Conservation (phyloP, 1,139 yeast genomes). For the Lipomyces yarrowii region DNA sequence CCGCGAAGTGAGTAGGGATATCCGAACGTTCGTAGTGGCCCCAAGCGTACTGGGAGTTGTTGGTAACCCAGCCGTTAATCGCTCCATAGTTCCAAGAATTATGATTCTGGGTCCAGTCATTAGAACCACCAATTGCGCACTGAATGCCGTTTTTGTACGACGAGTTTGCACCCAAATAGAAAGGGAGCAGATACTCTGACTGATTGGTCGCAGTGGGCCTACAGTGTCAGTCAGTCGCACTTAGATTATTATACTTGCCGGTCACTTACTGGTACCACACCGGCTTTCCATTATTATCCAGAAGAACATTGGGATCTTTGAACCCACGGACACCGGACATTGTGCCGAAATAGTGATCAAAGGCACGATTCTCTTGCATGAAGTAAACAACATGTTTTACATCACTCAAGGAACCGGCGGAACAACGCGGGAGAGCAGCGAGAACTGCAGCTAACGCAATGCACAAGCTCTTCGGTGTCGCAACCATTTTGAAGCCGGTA, state of each 20-base stretch:
- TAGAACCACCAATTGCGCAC: slow-evolving; percentile 36
- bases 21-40: slow-evolving; percentile 35
- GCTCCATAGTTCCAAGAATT: slow-evolving; percentile 37
- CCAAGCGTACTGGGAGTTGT: slow-evolving; percentile 37
- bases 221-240: not conserved
- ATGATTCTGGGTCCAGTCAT: slow-evolving; percentile 37
- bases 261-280: slow-evolving; percentile 29
- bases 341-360: slow-evolving; percentile 39
- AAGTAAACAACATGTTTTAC: slow-evolving; percentile 37
- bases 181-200: slow-evolving; percentile 25
- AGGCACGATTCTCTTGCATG: slow-evolving; percentile 41
- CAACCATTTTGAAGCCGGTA: too few relatives aligned
- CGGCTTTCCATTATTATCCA: slow-evolving; percentile 19
- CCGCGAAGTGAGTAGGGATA: slow-evolving; percentile 36
- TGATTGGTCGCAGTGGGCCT: slow-evolving; percentile 17
- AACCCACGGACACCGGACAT: slow-evolving; percentile 40
- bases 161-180: slow-evolving; percentile 26
- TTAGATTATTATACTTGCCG: slow-evolving; percentile 10
- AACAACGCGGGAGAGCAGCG: too few relatives aligned
- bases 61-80: slow-evolving; percentile 36
- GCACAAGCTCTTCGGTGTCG: too few relatives aligned
- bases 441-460: too few relatives aligned
- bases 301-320: slow-evolving; percentile 38
- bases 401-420: not conserved
- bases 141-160: slow-evolving; percentile 34